phyloP scores from a whole-genome alignment of 306 rosid genomes.

The Vigna nakashimae region DNA sequence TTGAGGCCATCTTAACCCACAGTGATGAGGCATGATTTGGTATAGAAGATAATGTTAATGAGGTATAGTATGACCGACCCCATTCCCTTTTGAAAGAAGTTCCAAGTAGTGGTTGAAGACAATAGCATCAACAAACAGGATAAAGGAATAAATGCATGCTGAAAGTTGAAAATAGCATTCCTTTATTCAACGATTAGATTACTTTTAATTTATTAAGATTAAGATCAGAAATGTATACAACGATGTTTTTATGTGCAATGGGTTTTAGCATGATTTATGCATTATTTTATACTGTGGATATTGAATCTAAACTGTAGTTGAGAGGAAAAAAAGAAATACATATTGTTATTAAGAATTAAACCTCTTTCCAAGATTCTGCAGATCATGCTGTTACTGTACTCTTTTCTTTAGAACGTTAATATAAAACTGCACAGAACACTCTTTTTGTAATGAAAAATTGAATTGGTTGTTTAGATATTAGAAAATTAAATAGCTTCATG shows the following conservation, averaged over 20 bases:
- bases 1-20: conserved; percentile 85
- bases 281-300: conserved; percentile 23
- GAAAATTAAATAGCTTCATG: background rate
- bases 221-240: conserved; percentile 10
- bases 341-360: conserved; percentile 11
- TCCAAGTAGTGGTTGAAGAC: conserved; percentile 5
- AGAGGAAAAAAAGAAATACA: background rate
- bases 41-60: conserved; percentile 20
- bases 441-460: background rate
- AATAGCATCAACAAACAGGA: background rate
- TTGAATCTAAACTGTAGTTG: conserved; percentile 12
- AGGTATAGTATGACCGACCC: conserved; percentile 52
- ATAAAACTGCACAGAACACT: background rate
- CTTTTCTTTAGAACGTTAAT: background rate
- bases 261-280: background rate
- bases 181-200: background rate
- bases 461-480: conserved; percentile 12
- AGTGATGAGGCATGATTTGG: conserved; percentile 51
- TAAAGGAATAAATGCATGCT: conserved; percentile 4
- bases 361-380: background rate
- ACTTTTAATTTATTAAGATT: conserved; percentile 30
- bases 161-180: conserved; percentile 28
- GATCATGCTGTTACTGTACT: background rate
- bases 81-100: conserved; percentile 22
- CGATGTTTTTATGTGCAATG: conserved; percentile 8